phyloP scores from a whole-genome alignment of 257 asterid genomes.

The Penstemon eatonii region DNA sequence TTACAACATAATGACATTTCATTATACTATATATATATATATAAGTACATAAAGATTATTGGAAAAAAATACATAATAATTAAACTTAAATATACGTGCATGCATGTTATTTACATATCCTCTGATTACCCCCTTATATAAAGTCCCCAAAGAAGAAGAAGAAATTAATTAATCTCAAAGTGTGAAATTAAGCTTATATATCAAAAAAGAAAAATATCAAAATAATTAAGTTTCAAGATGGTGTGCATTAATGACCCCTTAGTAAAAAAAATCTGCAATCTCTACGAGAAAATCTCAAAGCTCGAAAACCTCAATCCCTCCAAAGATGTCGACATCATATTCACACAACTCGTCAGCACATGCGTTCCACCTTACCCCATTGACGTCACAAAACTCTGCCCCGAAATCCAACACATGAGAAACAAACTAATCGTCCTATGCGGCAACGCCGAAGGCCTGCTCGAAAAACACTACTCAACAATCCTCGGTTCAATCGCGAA shows the following conservation, averaged over 20 bases:
- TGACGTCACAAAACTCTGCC: constrained; percentile 69
- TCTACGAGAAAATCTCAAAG: constrained; percentile 56
- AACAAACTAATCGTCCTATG: constrained; percentile 60
- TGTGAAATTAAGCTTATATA: no score
- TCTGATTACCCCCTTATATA: no score
- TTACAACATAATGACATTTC: no score
- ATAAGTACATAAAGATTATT: no score
- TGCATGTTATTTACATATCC: not conserved
- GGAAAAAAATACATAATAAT: no score
- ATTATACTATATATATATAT: no score
- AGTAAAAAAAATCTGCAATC: constrained; percentile 51
- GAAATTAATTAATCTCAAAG: no score
- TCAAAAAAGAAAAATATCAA: not conserved
- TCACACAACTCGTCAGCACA: constrained; percentile 64
- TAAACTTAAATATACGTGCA: no score
- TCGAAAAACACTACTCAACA: constrained; percentile 65
- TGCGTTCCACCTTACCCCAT: constrained; percentile 84
- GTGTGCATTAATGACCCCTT: constrained; percentile 76
- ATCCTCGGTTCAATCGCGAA: constrained; percentile 42
- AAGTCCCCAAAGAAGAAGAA: no score
- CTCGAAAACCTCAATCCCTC: constrained; percentile 71
- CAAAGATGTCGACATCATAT: constrained; percentile 62
- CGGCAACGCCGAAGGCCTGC: constrained; percentile 74
- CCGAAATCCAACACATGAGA: constrained; percentile 56
- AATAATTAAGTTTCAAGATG: constrained; percentile 44